Evolutionary conservation across 2,329 filamentous ascomycete genomes (phyloP).

Genomic region (Xylaria sp.): DNA sequence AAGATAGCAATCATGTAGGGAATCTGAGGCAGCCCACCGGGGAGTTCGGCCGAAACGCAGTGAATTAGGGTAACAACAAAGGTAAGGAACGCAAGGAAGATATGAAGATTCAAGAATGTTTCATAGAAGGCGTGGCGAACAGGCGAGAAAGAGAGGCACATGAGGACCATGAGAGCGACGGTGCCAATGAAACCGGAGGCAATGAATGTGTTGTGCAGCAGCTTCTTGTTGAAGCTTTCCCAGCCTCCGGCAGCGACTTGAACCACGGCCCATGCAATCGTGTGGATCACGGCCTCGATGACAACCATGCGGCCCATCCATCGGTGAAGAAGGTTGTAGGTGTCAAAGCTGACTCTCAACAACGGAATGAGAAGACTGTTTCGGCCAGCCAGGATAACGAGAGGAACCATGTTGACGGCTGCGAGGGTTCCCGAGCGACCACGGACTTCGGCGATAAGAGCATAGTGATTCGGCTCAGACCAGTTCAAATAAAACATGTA

Average conservation of each 20-base stretch:
- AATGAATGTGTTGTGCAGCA: constrained; percentile 59
- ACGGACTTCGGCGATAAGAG: constrained; percentile 74
- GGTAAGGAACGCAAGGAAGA: constrained; percentile 62
- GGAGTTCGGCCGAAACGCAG: constrained; percentile 58
- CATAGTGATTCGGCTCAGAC: constrained; percentile 50
- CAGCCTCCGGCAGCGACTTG: constrained; percentile 61
- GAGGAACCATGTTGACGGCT: constrained; percentile 84
- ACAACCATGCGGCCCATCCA: constrained; percentile 76
- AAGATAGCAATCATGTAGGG: constrained; percentile 71
- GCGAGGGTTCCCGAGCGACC: constrained; percentile 80
- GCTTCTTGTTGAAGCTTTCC: constrained; percentile 48
- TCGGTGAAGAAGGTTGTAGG: constrained; percentile 84
- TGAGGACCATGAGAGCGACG: constrained; percentile 57
- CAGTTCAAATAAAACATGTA: constrained; percentile 62
- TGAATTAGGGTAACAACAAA: constrained; percentile 76
- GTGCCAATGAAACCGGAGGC: constrained; percentile 57
- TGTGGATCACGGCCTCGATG: constrained; percentile 64
- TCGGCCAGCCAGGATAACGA: constrained; percentile 80
- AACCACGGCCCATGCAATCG: constrained; percentile 67
- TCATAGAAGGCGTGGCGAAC: constrained; percentile 95
- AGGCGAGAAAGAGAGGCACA: constrained; percentile 68
- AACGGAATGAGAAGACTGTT: constrained; percentile 87
- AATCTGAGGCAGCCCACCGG: constrained; percentile 64
- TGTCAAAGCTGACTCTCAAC: constrained; percentile 87
- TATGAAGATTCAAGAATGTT: constrained; percentile 85